Evolutionary conservation across 129 eudicot genomes (phyloP).

Genomic region (Saposhnikovia divaricata): DNA sequence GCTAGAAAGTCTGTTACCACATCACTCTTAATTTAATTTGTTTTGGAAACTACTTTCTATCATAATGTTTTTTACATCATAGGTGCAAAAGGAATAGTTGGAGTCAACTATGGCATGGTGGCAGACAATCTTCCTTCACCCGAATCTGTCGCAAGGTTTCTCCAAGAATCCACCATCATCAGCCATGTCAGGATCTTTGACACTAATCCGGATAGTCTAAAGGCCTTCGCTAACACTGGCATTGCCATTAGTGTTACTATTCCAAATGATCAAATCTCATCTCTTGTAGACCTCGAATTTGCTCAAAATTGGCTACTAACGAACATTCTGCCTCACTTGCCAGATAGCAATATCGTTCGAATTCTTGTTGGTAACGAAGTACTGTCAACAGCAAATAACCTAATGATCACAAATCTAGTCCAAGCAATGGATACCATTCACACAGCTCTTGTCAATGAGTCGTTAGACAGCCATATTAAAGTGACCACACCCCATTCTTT

Average conservation of each 20-base stretch:
- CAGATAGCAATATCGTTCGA: slow-evolving; percentile 57
- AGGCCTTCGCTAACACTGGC: slow-evolving; percentile 70
- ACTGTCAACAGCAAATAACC: slow-evolving; percentile 45
- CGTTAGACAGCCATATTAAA: slow-evolving; percentile 43
- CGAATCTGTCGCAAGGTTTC: slow-evolving; percentile 49
- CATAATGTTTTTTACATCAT: neutral
- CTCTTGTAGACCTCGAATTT: slow-evolving; percentile 35
- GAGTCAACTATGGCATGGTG: slow-evolving; percentile 78
- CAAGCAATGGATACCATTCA: slow-evolving; percentile 79
- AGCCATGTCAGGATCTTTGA: slow-evolving; percentile 69
- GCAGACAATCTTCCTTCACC: slow-evolving; percentile 87
- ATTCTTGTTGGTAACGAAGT: slow-evolving; percentile 83
- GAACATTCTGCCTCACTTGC: slow-evolving; percentile 46
- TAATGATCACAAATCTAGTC: slow-evolving; percentile 41
- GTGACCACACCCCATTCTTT: slow-evolving; percentile 76
- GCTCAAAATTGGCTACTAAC: slow-evolving; percentile 65
- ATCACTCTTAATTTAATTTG: too few relatives aligned
- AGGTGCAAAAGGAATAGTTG: slow-evolving; percentile 45
- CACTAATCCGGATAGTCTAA: slow-evolving; percentile 41
- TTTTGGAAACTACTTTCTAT: neutral
- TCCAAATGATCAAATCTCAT: slow-evolving; percentile 54
- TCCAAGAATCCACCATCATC: slow-evolving; percentile 58
- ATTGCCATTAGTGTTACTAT: slow-evolving; percentile 59
- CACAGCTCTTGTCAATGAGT: slow-evolving; percentile 43
- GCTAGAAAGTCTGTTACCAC: slow-evolving; percentile 14